A percentile compares a stretch with the other conserved stretches of the same genome.
Evolutionary conservation across 2,329 filamentous ascomycete genomes (phyloP).

Genomic region (Penicillium griseofulvum): DNA sequence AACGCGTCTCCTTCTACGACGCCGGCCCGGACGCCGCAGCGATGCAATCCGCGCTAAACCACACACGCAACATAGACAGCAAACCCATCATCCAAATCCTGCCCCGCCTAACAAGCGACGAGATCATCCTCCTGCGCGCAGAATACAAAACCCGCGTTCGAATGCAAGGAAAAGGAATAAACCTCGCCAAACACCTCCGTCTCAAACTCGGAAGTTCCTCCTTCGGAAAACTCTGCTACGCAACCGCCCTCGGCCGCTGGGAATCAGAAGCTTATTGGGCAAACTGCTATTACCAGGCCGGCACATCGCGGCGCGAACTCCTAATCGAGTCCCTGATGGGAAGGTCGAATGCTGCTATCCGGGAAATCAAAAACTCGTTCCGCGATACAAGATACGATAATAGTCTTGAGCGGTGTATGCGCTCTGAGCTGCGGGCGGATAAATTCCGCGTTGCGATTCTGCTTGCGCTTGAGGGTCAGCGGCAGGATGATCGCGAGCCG

Average conservation of each 20-base stretch:
- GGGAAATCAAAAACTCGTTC: conserved; percentile 82
- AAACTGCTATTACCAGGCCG: conserved; percentile 94
- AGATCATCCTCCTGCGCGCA: conserved; percentile 77
- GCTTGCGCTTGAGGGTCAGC: conserved; percentile 73
- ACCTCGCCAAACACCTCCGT: conserved; percentile 52
- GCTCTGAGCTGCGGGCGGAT: conserved; percentile 87
- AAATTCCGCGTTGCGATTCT: conserved; percentile 91
- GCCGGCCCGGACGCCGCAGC: conserved; percentile 73
- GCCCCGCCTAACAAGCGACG: conserved; percentile 78
- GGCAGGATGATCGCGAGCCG: conserved; percentile 77
- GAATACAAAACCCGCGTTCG: conserved; percentile 93
- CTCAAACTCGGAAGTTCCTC: conserved; percentile 48
- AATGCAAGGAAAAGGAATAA: conserved; percentile 49
- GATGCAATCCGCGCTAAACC: conserved; percentile 71
- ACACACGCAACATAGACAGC: conserved; percentile 65
- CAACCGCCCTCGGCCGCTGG: conserved; percentile 83
- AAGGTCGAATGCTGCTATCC: conserved; percentile 80
- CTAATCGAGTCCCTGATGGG: conserved; percentile 94
- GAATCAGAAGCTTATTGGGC: conserved; percentile 97
- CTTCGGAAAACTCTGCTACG: conserved; percentile 88
- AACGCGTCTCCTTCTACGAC: conserved; percentile 77
- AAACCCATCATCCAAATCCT: conserved; percentile 77
- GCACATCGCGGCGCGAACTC: conserved; percentile 78
- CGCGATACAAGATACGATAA: conserved; percentile 88
- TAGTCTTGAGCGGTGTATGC: conserved; percentile 79